Conservation (phyloP, 768 basidiomycete genomes). For the Lactarius hatsudake region DNA sequence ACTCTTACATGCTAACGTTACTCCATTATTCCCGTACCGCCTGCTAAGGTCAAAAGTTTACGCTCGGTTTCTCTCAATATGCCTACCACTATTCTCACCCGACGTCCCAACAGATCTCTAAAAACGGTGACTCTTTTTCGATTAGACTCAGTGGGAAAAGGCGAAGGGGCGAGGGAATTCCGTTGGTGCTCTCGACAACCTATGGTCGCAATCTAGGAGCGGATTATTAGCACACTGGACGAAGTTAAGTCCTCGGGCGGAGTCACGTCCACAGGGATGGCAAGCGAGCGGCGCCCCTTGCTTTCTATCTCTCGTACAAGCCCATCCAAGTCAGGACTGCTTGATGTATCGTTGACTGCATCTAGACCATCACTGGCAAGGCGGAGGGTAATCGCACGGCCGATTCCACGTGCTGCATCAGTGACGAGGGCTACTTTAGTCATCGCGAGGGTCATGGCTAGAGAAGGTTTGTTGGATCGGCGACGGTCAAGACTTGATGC, state of each 20-base stretch:
- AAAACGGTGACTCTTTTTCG: slow-evolving; percentile 11
- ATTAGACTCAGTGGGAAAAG: slow-evolving; percentile 4
- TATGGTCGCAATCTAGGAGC: neutral
- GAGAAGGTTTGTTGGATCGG: neutral
- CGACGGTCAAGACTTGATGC: too few species aligned
- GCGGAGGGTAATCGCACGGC: slow-evolving; percentile 28
- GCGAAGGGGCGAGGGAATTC: neutral
- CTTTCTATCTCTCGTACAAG: slow-evolving; percentile 10
- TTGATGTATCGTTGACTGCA: slow-evolving; percentile 25
- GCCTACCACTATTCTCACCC: neutral
- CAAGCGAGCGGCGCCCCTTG: slow-evolving; percentile 14
- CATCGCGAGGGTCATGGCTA: neutral
- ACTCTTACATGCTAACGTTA: neutral
- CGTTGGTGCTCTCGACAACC: neutral
- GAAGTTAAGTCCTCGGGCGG: too few species aligned
- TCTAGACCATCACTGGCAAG: slow-evolving; percentile 28
- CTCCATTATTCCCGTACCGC: too few species aligned
- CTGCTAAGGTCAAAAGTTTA: slow-evolving; percentile 17
- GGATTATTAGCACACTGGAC: neutral
- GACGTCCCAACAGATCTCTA: slow-evolving; percentile 1
- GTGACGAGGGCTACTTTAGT: slow-evolving; percentile 29
- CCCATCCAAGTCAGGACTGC: slow-evolving; percentile 1
- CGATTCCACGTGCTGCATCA: slow-evolving; percentile 29
- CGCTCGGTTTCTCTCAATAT: neutral
- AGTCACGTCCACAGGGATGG: slow-evolving; percentile 7